Evolutionary conservation across 1,139 yeast genomes (phyloP), one percentile per base, ranked within the genome.

Genomic region (Debaryomycetaceae sp.): DNA sequence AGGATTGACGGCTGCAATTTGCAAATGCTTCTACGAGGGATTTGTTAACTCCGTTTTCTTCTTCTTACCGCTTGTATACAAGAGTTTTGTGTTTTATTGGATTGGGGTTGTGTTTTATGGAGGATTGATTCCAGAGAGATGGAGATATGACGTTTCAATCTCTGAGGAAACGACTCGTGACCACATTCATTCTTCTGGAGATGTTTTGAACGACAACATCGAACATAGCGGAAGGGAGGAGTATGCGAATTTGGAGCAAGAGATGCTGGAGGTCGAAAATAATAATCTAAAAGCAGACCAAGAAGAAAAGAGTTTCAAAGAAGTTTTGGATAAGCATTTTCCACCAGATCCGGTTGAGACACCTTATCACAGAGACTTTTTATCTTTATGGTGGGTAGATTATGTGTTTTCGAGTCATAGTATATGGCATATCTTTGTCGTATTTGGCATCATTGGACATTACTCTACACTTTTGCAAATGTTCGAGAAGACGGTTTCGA

Each of bases 381-480:
- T 72, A 56, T 85, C 87, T 29, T 74, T 83, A 58, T 93, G 85
- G 95, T 90, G 96, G 93, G 84, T 84, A 7, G 95, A 86, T 56
- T 86, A 85, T 61, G 64, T 76, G 27, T 73, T 83, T 48, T 77
- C 82, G 34, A 88, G 97, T 42, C 99, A 93, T 65, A 90, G 89
- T 58, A 69, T 93, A 34, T 93, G 99, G 99, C 99, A 93, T 65
- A 63, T 89, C 14, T 88, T 87, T 60, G 99, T 93, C 37, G 79
- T 93, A 35, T 76, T 87, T 35, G 99, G 99, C 2, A 81, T 90
- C 23, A 67, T 87, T 47, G 96, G 95, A 35, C 97, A 91, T 64
- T 93, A 91, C 63, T 69, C 72, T 45, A 90, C 95, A 24, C 72
- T 89, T 27, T 70, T 88, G 51, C 83, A 80, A 48, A 84, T 90